Percentiles rank a stretch among this genome's conserved stretches.
These are phyloP conservation scores for Neotropicomus parvogracilis DNA, from an alignment of 1,284 basidiomycete genomes.

Conservation along the genomic window DNA sequence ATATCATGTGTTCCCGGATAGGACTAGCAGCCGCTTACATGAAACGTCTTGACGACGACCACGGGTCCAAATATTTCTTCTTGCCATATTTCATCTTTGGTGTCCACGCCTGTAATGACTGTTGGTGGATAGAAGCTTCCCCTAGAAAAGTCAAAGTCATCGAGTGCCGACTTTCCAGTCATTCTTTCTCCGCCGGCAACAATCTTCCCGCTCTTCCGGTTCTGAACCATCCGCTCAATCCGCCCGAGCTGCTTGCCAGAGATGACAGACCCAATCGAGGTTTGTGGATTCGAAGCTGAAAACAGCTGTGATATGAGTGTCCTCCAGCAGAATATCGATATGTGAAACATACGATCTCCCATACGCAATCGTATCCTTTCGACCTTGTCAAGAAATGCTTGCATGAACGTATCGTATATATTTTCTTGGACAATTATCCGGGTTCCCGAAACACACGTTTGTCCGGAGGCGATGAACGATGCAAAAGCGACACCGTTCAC, in stretches of 20 bases:
- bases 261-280: slow-evolving; percentile 76
- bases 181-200: slow-evolving; percentile 65
- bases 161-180: slow-evolving; percentile 55
- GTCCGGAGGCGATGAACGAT: slow-evolving; percentile 80
- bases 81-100: slow-evolving; percentile 66
- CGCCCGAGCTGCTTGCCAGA: slow-evolving; percentile 59
- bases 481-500: slow-evolving; percentile 79
- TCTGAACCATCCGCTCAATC: slow-evolving; percentile 55
- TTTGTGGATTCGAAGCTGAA: slow-evolving; percentile 62
- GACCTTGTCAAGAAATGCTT: slow-evolving; percentile 57
- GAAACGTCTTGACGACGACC: slow-evolving; percentile 64
- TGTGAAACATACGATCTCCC: slow-evolving; percentile 63
- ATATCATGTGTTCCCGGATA: not conserved
- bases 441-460: slow-evolving; percentile 80
- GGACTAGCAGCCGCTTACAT: slow-evolving; percentile 40
- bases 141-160: slow-evolving; percentile 61
- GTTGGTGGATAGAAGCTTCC: slow-evolving; percentile 80
- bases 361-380: slow-evolving; percentile 61
- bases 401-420: slow-evolving; percentile 67
- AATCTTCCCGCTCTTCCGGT: slow-evolving; percentile 45
- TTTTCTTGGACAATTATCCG: slow-evolving; percentile 66
- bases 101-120: slow-evolving; percentile 56
- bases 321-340: not conserved
- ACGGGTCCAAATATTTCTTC: slow-evolving; percentile 83
- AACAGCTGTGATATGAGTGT: not conserved